Evolutionary conservation across 352 stramenopile species (phyloP).

Genomic region (Phytophthora ramorum): DNA sequence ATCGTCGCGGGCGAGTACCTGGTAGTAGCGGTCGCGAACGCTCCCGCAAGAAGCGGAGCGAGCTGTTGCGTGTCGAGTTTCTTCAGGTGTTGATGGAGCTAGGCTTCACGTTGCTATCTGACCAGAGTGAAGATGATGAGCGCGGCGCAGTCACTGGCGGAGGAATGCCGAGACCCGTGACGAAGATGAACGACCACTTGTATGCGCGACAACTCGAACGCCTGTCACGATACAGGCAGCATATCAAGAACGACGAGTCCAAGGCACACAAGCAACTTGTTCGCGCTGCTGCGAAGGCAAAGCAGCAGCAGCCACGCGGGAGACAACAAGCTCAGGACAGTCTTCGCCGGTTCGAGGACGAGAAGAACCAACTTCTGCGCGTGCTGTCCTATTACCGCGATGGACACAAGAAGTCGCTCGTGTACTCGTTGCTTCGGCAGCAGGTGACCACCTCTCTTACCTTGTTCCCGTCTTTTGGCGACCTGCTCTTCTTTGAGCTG

Average conservation of each 20-base stretch:
- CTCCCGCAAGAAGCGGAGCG: slow-evolving; percentile 30
- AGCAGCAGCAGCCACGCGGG: slow-evolving; percentile 25
- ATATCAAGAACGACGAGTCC: slow-evolving; percentile 51
- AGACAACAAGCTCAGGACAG: slow-evolving; percentile 41
- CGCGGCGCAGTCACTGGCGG: slow-evolving; percentile 9
- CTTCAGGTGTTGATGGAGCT: slow-evolving; percentile 94
- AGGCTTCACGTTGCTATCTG: slow-evolving; percentile 83
- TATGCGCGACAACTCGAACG: slow-evolving; percentile 86
- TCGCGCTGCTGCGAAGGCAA: slow-evolving; percentile 50
- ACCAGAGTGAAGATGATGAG: slow-evolving; percentile 42
- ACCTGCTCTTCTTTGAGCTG: slow-evolving; percentile 91
- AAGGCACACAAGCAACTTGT: slow-evolving; percentile 69
- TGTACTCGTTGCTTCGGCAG: slow-evolving; percentile 89
- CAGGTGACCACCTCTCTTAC: slow-evolving; percentile 88
- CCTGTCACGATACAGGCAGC: slow-evolving; percentile 70
- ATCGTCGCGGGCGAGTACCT: slow-evolving; percentile 27
- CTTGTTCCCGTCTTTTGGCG: slow-evolving; percentile 83
- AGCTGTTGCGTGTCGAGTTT: slow-evolving; percentile 90
- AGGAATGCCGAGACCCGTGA: slow-evolving; percentile 15
- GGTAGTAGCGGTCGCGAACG: neutral
- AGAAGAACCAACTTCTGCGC: slow-evolving; percentile 88
- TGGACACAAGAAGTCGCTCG: slow-evolving; percentile 93
- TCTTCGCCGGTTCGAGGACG: slow-evolving; percentile 59
- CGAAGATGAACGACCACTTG: slow-evolving; percentile 75
- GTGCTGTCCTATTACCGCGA: slow-evolving; percentile 94